Base-by-base conservation (phyloP, 2,329 filamentous ascomycete species). In the Akanthomyces dipterigenus region DNA sequence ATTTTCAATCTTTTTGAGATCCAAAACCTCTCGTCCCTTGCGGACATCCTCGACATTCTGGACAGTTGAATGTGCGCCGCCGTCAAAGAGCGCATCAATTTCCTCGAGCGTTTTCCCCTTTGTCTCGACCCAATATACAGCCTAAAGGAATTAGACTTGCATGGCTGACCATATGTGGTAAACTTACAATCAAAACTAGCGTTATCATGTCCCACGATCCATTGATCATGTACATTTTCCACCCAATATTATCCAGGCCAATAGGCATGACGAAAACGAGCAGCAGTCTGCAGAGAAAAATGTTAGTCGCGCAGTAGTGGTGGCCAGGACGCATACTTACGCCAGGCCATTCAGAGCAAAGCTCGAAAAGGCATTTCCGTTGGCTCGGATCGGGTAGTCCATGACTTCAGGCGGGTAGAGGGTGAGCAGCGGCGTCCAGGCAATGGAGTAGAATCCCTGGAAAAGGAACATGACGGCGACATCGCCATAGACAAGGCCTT, bases 91-190 rank as follows among this genome's bases (percentile, higher is more conserved):
- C 1, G 64, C 71, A 9, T 77, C 74, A 7, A 78, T 71, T 64
- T 79, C 77, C 65, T 80, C 77, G 5, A 80, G 67, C 0, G 76
- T 78, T 64, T 73, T 75, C 43, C 75, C 76, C 62, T 78, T 78
- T 18, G 77, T 79, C 68, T 79, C 77, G 26, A 67, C 66, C 66
- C 66, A 69, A 50, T 60, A 68, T 9, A 65, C 50, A 14, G 62
- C 57, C 62, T 61, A 0, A 42, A 22, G 8, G 8, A n/a, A 31
- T 61, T 28, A 57, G 36, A 2, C 22, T 31, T 24, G 12, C 16
- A 14, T 40, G 26, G 7, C 3, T 20, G 9, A 4, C 5, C 3
- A 28, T 5, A 28, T 28, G 12, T 9, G 20, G 12, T 5, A 9
- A 14, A 49, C 62, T 60, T 48, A 63, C 62, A 43, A 67, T 65